Percentiles rank a stretch among this genome's conserved stretches.
These are phyloP conservation scores for Plasmodium coatneyi DNA, from an alignment of 169 alveolate genomes.

Conservation along the genomic window DNA sequence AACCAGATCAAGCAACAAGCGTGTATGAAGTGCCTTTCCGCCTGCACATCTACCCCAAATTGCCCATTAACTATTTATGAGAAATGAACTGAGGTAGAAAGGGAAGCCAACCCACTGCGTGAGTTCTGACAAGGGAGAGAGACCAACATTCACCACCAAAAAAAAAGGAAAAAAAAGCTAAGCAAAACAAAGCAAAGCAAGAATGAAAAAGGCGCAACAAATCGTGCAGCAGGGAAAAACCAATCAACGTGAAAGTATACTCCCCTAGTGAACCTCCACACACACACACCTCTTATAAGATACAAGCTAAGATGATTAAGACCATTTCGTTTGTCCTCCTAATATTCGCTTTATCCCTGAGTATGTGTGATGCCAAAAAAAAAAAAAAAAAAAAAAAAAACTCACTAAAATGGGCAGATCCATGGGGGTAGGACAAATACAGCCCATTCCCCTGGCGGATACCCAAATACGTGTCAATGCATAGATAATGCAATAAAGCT, in stretches of 20 bases:
- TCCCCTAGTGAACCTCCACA: neutral
- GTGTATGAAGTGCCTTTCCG: neutral
- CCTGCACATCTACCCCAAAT: neutral
- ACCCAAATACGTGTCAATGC: neutral
- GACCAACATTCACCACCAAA: neutral
- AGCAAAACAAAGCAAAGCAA: neutral
- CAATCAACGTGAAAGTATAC: neutral
- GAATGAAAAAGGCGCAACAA: neutral
- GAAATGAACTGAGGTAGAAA: neutral
- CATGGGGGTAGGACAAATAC: neutral
- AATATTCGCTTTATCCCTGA: neutral
- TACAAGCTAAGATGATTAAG: slow-evolving; percentile 26
- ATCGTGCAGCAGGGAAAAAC: neutral
- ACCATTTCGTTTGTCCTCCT: neutral
- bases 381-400: slow-evolving; percentile 7
- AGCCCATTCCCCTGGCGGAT: neutral
- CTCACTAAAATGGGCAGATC: neutral
- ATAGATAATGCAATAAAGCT: neutral
- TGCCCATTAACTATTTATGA: neutral
- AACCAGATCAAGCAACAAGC: neutral
- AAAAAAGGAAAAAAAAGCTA: neutral
- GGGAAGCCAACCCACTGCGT: neutral
- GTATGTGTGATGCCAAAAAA: slow-evolving; percentile 1
- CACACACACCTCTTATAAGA: neutral
- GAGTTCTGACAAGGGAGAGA: neutral